These are phyloP conservation scores for Parietaria judaica DNA, from an alignment of 306 rosid genomes.

Conservation along the genomic window DNA sequence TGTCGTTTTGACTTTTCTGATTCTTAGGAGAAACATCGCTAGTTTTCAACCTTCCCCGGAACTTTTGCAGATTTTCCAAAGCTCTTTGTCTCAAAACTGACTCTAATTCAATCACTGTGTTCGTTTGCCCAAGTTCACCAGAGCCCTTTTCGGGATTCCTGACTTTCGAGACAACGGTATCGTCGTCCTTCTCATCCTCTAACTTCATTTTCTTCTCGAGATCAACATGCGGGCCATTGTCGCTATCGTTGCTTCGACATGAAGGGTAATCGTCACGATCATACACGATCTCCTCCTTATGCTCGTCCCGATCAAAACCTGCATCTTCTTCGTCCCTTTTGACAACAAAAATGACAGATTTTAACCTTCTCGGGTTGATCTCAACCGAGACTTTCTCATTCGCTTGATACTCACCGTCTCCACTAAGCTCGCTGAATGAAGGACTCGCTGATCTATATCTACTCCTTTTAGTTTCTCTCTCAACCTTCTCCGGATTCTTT, in stretches of 20 bases:
- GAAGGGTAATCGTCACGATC: constrained; percentile 55
- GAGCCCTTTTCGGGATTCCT: constrained; percentile 14
- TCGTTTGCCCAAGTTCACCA: constrained; percentile 24
- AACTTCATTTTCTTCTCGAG: constrained; percentile 26
- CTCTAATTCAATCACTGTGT: constrained; percentile 45
- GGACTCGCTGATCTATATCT: constrained; percentile 58
- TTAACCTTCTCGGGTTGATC: constrained; percentile 41
- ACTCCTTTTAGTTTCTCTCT: constrained; percentile 27
- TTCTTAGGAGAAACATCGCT: constrained; percentile 23
- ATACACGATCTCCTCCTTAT: constrained; percentile 53
- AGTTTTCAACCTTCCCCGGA: constrained; percentile 32
- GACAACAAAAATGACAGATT: constrained; percentile 50
- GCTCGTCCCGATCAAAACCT: constrained; percentile 30
- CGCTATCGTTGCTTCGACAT: constrained; percentile 59
- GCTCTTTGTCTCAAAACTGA: constrained; percentile 67
- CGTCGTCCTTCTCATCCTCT: constrained; percentile 32
- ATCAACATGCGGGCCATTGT: constrained; percentile 21
- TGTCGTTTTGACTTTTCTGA: constrained; percentile 29
- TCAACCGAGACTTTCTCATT: constrained; percentile 28
- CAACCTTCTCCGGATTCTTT: constrained; percentile 30
- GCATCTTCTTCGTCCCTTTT: constrained; percentile 30
- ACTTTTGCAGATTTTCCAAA: constrained; percentile 70
- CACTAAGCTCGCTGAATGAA: constrained; percentile 27
- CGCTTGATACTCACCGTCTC: constrained; percentile 23
- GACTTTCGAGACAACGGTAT: constrained; percentile 19